Evolutionary conservation across 1,139 yeast genomes (phyloP), one percentile per base, ranked within the genome.

Genomic region (Candida dubliniensis): DNA sequence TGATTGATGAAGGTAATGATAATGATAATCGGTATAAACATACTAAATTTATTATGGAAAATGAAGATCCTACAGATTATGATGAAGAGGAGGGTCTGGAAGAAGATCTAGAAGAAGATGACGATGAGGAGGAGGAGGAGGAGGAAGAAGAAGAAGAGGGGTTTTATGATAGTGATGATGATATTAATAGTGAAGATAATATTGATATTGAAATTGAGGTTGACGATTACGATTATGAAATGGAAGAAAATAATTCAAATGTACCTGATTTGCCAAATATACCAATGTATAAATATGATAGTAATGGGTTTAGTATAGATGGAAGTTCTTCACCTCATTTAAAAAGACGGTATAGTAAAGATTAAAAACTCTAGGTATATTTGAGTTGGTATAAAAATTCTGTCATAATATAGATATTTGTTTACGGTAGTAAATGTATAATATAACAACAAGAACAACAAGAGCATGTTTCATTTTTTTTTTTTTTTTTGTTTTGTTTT

Each of bases 251-350:
- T 9, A 23, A 33, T 18, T 42, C 45, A 14, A 42, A 30, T 38
- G 38, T 40, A 25, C 36, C 11, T 23, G 25, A 34, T n/a, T 8
- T 26, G 13, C 27, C 24, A 31, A 26, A 35, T 32, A 15, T 18
- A 15, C 32, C 38, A 9, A 34, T 32, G 25, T 47, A 49, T 37
- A 47, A 54, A 34, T 66, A 58, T 46, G 57, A 67, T 43, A 38
- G 51, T 4, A 48, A 54, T 14, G 72, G 72, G 3, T 57, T 56
- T 42, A 62, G 66, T 42, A 43, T 56, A 10, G 69, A 64, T 47
- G 66, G 68, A 2, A 57, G 67, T 7, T 64, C 70, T 5, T 67
- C 72, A 2, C 72, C 73, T 7, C 73, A 67, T 52, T 58, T 69
- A 40, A 69, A 68, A 47, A 49, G 73, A 41, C 56, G 64, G 37